Evolutionary conservation across 352 stramenopile species (phyloP).

Genomic region (Pythium chondricola): DNA sequence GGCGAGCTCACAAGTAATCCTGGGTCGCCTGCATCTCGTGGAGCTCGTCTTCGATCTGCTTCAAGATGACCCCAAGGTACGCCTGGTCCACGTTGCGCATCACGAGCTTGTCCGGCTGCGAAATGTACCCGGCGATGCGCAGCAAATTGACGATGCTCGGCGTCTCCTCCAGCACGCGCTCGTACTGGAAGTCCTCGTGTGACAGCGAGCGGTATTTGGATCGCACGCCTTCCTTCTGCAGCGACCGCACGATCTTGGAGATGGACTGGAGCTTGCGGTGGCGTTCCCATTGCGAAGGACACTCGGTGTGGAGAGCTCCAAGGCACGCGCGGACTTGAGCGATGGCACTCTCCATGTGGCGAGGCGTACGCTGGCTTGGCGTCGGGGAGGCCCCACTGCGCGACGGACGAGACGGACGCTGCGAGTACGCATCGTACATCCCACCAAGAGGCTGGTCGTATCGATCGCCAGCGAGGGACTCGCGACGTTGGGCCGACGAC

Average conservation of each 20-base stretch:
- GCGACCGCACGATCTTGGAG: slow-evolving; percentile 59
- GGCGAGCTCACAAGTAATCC: slow-evolving; percentile 30
- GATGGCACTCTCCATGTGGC: slow-evolving; percentile 27
- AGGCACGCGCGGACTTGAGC: slow-evolving; percentile 47
- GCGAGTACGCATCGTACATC: slow-evolving; percentile 13
- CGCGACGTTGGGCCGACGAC: slow-evolving; percentile 4
- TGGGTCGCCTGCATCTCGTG: slow-evolving; percentile 23
- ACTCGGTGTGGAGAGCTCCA: slow-evolving; percentile 53
- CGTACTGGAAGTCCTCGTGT: slow-evolving; percentile 69
- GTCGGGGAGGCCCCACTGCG: slow-evolving; percentile 8
- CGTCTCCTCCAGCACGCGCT: slow-evolving; percentile 52
- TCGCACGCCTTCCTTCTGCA: slow-evolving; percentile 53
- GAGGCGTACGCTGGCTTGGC: slow-evolving; percentile 25
- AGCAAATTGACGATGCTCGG: slow-evolving; percentile 74
- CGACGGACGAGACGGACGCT: slow-evolving; percentile 10
- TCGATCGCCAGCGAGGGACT: slow-evolving; percentile 1
- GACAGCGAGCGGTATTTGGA: slow-evolving; percentile 63
- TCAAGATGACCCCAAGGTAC: slow-evolving; percentile 57
- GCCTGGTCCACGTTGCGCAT: slow-evolving; percentile 67
- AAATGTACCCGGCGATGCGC: slow-evolving; percentile 71
- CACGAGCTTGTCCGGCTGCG: slow-evolving; percentile 59
- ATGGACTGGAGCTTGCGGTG: slow-evolving; percentile 60
- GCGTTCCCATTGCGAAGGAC: slow-evolving; percentile 55
- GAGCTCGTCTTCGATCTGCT: slow-evolving; percentile 31
- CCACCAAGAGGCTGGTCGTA: slow-evolving; percentile 10